Evolutionary conservation across 768 basidiomycete genomes (phyloP).

Genomic region (Clitopilus hobsonii): DNA sequence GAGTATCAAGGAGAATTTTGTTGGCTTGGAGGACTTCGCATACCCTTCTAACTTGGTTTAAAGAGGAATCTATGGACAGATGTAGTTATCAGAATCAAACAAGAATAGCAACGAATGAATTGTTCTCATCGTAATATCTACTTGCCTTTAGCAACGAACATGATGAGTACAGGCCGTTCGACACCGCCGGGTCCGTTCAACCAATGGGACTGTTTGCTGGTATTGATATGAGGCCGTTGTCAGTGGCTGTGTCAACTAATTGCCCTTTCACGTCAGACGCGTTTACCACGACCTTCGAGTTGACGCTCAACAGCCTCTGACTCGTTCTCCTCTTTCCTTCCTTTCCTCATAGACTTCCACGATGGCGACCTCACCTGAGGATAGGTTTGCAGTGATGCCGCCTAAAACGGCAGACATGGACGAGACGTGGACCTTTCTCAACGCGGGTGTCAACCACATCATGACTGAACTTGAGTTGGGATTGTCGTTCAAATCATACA

Average conservation of each 20-base stretch:
- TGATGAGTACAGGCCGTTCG: too few relatives aligned
- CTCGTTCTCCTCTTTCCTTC: slow-evolving; percentile 4
- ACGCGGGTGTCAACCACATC: slow-evolving; percentile 84
- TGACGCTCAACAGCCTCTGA: background rate
- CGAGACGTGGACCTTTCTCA: slow-evolving; percentile 86
- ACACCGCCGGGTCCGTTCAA: background rate
- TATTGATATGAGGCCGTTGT: background rate
- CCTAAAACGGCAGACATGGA: slow-evolving; percentile 67
- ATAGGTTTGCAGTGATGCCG: slow-evolving; percentile 47
- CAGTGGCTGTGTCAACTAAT: background rate
- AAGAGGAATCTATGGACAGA: slow-evolving; percentile 5
- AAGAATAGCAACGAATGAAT: background rate
- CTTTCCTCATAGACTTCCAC: slow-evolving; percentile 8
- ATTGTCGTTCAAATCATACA: slow-evolving; percentile 67
- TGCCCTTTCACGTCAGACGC: background rate
- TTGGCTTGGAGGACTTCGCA: slow-evolving; percentile 68
- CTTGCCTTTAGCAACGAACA: too few relatives aligned
- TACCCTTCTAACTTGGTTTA: slow-evolving; percentile 88
- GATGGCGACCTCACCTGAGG: slow-evolving; percentile 1
- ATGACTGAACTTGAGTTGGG: slow-evolving; percentile 86
- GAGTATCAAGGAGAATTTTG: slow-evolving; percentile 97
- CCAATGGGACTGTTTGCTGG: background rate
- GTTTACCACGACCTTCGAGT: background rate
- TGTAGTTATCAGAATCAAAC: background rate
- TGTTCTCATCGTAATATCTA: too few relatives aligned